These are phyloP conservation scores for Trichosanthes cucumerina DNA, from an alignment of 306 rosid genomes.

Conservation along the genomic window DNA sequence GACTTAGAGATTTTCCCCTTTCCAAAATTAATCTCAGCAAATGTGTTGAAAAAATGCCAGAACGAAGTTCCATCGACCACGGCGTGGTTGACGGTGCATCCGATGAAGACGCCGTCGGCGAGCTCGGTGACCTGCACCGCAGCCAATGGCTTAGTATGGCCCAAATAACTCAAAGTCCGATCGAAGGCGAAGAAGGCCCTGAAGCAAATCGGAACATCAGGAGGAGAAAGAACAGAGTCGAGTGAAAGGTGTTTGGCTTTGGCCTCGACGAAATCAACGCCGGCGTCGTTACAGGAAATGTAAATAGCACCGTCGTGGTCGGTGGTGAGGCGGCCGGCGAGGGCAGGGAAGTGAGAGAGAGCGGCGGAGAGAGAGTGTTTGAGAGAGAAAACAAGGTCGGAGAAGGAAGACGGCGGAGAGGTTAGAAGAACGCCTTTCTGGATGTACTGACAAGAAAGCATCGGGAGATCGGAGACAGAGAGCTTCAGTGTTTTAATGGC, in stretches of 20 bases:
- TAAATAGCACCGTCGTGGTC: slow-evolving; percentile 42
- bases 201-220: slow-evolving; percentile 54
- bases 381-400: slow-evolving; percentile 37
- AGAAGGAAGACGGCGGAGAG: slow-evolving; percentile 36
- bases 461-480: slow-evolving; percentile 77
- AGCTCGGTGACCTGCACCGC: slow-evolving; percentile 81
- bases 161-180: slow-evolving; percentile 47
- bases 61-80: slow-evolving; percentile 76
- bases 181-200: slow-evolving; percentile 63
- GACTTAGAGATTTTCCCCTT: slow-evolving; percentile 26
- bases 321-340: slow-evolving; percentile 62
- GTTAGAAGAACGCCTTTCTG: slow-evolving; percentile 62
- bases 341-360: slow-evolving; percentile 63
- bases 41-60: slow-evolving; percentile 88
- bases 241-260: slow-evolving; percentile 45
- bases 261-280: slow-evolving; percentile 57
- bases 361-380: slow-evolving; percentile 47
- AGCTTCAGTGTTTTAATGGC: slow-evolving; percentile 40
- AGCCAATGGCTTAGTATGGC: slow-evolving; percentile 51
- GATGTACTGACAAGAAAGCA: slow-evolving; percentile 85
- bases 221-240: slow-evolving; percentile 15
- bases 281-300: slow-evolving; percentile 61
- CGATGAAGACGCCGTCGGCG: slow-evolving; percentile 58
- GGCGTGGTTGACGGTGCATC: slow-evolving; percentile 60
- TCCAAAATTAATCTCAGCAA: slow-evolving; percentile 41